A percentile compares a stretch with the other conserved stretches of the same genome.
These are phyloP conservation scores for Ustilago shanxiensis DNA, from an alignment of 1,284 basidiomycete genomes.

Conservation along the genomic window DNA sequence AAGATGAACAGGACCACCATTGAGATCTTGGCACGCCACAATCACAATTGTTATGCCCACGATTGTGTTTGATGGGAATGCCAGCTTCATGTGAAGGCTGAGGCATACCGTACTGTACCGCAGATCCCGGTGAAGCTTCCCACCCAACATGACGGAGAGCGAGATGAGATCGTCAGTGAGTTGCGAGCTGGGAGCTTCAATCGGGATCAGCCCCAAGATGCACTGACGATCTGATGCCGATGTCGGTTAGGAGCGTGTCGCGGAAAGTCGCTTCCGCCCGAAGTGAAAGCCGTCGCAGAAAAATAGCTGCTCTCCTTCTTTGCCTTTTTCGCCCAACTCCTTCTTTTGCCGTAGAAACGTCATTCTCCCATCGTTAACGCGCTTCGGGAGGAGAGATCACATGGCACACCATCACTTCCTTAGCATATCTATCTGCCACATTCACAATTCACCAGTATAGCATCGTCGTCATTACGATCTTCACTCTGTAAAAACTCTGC, in stretches of 20 bases:
- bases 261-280: too few species aligned
- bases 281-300: too few species aligned
- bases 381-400: not conserved
- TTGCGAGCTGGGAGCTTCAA: not conserved
- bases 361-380: not conserved
- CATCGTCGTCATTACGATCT: too few species aligned
- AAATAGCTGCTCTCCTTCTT: too few species aligned
- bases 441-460: too few species aligned
- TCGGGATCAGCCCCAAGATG: not conserved
- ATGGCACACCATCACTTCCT: not conserved
- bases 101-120: not conserved
- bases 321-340: not conserved
- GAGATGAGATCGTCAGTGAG: not conserved
- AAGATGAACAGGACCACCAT: too few species aligned
- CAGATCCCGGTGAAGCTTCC: not conserved
- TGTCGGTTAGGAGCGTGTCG: not conserved
- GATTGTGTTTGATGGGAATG: too few species aligned
- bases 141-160: constrained; percentile 1
- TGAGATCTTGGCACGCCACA: too few species aligned
- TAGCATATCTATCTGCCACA: not conserved
- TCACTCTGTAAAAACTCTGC: too few species aligned
- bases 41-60: too few species aligned
- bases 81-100: too few species aligned
- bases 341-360: not conserved
- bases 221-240: not conserved